Conservation (phyloP, 176 grass and related monocot genomes). For the Cymbopogon citratus region DNA sequence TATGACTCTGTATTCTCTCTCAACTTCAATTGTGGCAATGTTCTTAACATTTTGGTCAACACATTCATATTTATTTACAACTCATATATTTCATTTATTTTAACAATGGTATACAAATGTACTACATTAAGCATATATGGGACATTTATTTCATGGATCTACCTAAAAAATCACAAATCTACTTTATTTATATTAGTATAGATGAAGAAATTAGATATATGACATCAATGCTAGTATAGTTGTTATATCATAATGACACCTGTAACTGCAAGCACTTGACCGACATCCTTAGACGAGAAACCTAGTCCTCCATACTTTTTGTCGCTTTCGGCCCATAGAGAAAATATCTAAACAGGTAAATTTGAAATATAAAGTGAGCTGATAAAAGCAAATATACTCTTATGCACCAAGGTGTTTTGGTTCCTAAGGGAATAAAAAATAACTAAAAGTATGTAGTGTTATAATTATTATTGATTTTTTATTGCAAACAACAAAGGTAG, state of each 20-base stretch:
- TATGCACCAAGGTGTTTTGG: no score
- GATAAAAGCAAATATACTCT: background rate
- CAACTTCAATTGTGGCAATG: no score
- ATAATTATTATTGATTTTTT: no score
- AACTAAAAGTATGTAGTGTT: no score
- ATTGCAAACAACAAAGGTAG: no score
- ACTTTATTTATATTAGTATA: background rate
- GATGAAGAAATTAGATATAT: background rate
- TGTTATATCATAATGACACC: background rate
- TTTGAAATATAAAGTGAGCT: background rate
- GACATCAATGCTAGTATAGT: background rate
- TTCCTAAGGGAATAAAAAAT: no score
- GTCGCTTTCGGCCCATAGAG: background rate
- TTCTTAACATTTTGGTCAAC: no score
- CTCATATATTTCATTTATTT: background rate
- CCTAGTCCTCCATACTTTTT: background rate
- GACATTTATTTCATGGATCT: background rate
- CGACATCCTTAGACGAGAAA: background rate
- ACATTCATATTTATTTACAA: background rate
- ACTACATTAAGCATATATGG: background rate
- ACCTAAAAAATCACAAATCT: background rate
- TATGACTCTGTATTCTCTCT: background rate
- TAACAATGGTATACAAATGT: background rate
- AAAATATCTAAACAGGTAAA: background rate
- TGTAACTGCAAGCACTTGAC: background rate